Evolutionary conservation across 495 filamentous ascomycete species (phyloP).

Genomic region (Tuber melanosporum): DNA sequence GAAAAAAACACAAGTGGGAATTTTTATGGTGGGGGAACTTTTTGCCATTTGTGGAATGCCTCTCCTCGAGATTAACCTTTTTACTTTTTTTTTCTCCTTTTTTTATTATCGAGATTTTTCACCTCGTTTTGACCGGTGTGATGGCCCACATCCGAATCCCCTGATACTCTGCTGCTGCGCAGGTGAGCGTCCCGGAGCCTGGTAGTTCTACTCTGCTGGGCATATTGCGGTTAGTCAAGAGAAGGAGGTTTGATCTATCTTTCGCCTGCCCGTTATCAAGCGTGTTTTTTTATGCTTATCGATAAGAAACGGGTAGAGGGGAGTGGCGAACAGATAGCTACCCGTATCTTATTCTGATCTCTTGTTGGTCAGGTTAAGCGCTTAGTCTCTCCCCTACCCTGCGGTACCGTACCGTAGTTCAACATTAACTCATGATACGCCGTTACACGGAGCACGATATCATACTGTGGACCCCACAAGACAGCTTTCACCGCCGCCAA

Average conservation of each 20-base stretch:
- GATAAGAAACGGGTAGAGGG: not conserved
- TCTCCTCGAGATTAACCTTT: not conserved
- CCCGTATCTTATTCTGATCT: not conserved
- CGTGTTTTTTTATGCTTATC: not conserved
- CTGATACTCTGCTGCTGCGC: not conserved
- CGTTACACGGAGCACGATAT: not conserved
- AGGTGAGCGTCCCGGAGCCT: not conserved
- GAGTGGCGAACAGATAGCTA: not conserved
- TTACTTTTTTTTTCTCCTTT: not conserved
- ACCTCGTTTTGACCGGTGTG: not conserved
- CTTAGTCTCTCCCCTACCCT: not conserved
- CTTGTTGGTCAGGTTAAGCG: not conserved
- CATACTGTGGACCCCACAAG: not conserved
- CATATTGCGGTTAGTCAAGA: not conserved
- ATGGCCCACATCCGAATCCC: not conserved
- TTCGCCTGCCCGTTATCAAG: not conserved
- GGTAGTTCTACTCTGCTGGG: not conserved
- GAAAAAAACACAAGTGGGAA: not conserved
- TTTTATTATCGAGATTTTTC: not conserved
- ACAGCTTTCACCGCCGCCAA: not conserved
- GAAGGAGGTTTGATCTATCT: not conserved
- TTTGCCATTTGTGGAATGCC: not conserved
- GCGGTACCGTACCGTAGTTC: not conserved
- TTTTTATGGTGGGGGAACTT: conserved; percentile 3
- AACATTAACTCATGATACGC: not conserved